Base-by-base conservation (phyloP, 2,329 filamentous ascomycete species). In the Amphichorda felina region DNA sequence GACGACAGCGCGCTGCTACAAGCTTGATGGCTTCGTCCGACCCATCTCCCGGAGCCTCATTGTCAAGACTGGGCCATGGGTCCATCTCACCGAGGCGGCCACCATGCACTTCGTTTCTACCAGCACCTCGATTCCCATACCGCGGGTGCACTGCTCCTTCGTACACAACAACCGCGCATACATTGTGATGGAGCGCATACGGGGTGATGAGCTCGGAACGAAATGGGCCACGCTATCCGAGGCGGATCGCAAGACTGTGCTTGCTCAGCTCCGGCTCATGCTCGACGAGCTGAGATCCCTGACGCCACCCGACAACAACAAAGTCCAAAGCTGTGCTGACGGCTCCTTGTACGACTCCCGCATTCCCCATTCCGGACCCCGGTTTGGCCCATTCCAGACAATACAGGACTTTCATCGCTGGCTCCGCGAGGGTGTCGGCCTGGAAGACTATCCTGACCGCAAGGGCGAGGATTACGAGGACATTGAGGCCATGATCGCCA, bases 81-180 rank as follows among this genome's bases (percentile, higher is more conserved):
- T 41, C 13, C 44, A 49, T 17, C 32, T 34, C 9, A 34, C 18
- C 18, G 19, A 34, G 22, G 32, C 10, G 22, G 32, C 32, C 9
- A 27, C 61, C 3, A 60, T 68, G 50, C 41, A 50, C 16, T 64
- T 57, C 33, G 40, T 68, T 31, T 49, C 54, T 5, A 33, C 48
- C n/a, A 50, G 63, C 34, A 68, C 63, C 5, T 50, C 49, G 2
- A 53, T 68, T 18, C 63, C 61, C 5, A 59, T 68, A 2, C 64
- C 65, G 2, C 51, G 55, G 16, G 50, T 68, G 1, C 50, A 62
- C 40, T 61, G 48, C 40, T 52, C 61, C 10, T 67, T 66, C 39
- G 35, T 45, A 4, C 47, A 55, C 37, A 47, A 51, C 17, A 50
- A 47, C 15, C 37, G 40, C 9, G 45, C 54, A 1, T 67, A 64